Conservation (phyloP, 306 rosid species). For the Acmispon strigosus region DNA sequence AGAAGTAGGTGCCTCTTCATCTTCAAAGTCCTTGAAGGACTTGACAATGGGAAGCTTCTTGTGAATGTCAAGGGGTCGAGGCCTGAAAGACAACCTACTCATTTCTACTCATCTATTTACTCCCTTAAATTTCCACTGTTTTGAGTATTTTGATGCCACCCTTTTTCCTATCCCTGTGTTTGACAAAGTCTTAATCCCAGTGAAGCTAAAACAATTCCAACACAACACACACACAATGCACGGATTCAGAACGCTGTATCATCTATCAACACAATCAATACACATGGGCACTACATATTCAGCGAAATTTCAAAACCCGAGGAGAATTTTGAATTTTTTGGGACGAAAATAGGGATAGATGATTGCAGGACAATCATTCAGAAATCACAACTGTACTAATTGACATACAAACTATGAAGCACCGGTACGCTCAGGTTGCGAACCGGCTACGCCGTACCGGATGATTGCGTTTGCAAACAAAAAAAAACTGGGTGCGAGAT, state of each 20-base stretch:
- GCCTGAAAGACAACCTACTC: slow-evolving; percentile 52
- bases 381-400: not conserved
- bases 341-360: not conserved
- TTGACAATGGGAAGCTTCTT: slow-evolving; percentile 57
- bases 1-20: slow-evolving; percentile 41
- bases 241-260: not conserved
- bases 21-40: slow-evolving; percentile 52
- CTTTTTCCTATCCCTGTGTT: not conserved
- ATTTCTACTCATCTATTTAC: slow-evolving; percentile 30
- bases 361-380: not conserved
- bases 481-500: too few relatives aligned
- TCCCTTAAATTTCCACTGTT: slow-evolving; percentile 13
- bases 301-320: not conserved
- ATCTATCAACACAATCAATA: not conserved
- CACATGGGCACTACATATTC: not conserved
- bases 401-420: not conserved
- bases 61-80: slow-evolving; percentile 53
- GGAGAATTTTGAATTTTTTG: not conserved
- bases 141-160: not conserved
- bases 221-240: not conserved
- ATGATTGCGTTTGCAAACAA: too few relatives aligned
- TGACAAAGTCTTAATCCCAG: not conserved
- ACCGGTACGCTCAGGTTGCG: too few relatives aligned
- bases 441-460: too few relatives aligned
- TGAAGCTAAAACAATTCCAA: not conserved